Evolutionary conservation across 1,139 yeast genomes (phyloP), one percentile per base, ranked within the genome.

Genomic region (Cylindricascospora bacillispora): DNA sequence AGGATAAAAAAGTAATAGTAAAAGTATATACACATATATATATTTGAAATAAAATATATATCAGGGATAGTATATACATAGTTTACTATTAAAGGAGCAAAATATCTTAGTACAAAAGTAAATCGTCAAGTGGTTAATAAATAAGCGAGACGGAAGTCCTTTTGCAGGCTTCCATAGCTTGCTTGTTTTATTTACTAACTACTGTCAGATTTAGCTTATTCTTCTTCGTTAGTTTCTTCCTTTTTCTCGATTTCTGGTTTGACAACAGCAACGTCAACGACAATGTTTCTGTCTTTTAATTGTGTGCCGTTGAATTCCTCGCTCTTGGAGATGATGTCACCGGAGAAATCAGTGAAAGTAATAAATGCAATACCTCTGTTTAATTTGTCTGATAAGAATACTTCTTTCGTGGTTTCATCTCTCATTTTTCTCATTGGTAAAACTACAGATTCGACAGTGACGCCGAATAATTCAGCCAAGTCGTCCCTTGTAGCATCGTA

Each of bases 331-430:
- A 38, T 32, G 28, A 49, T 49, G 26, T 44, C 48, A 13, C 27
- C 39, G 16, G 32, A 23, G 27, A 45, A 33, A 24, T 37, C 37
- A 15, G 42, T 43, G 29, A 40, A 52, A 12, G 54, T 42, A 18
- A 52, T 43, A 27, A 52, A 52, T 14, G 56, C 57, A 30, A 52
- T 52, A 36, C 57, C 57, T 35, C 56, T 47, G 36, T 52, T 52
- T 36, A 40, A 40, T 30, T 36, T 43, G 26, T 45, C 47, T 18
- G 55, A 47, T 31, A 39, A 43, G 32, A 45, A 41, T 17, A 42
- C 32, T 28, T 40, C 45, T 25, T 40, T 40, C 6, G 55, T 49
- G 22, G 35, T 40, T 28, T 40, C 38, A 33, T 52, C 50, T 37
- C 44, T 47, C 44, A 47, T 41, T 33, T 47, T 48, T 40, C 51